These are phyloP conservation scores for Pugionium dolabratum DNA, from an alignment of 345 rosid genomes.

Conservation along the genomic window DNA sequence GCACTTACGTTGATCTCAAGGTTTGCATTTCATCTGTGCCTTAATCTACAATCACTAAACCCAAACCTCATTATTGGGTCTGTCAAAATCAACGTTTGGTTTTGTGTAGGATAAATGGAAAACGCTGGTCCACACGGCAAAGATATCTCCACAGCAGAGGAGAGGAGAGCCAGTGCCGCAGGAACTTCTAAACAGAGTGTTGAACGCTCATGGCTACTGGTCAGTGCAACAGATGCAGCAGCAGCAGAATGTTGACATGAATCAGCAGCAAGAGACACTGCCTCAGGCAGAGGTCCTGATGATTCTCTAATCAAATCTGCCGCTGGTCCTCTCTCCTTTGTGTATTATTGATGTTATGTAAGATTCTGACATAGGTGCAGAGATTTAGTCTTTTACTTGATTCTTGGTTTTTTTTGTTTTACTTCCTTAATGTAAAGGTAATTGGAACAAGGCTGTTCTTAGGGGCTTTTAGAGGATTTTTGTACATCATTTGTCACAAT, in stretches of 20 bases:
- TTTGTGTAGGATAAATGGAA: constrained; percentile 89
- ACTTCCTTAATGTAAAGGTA: constrained; percentile 32
- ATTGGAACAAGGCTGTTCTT: constrained; percentile 28
- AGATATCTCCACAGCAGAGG: constrained; percentile 92
- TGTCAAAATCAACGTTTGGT: neutral
- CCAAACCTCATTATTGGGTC: neutral
- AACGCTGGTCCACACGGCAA: constrained; percentile 93
- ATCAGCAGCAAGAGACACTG: constrained; percentile 40
- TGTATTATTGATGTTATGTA: constrained; percentile 29
- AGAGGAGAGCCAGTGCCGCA: constrained; percentile 98
- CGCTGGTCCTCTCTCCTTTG: constrained; percentile 9
- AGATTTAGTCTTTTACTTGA: constrained; percentile 22
- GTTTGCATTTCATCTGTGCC: constrained; percentile 35
- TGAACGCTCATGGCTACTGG: constrained; percentile 83
- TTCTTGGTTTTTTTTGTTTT: neutral
- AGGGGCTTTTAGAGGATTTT: constrained; percentile 17
- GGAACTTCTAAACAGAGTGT: constrained; percentile 83
- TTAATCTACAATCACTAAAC: neutral
- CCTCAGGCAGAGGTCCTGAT: constrained; percentile 42
- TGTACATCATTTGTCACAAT: constrained; percentile 25
- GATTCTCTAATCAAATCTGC: constrained; percentile 38
- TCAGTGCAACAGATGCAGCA: constrained; percentile 73
- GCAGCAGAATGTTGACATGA: constrained; percentile 38
- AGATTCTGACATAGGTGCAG: constrained; percentile 36
- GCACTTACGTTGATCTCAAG: constrained; percentile 96